Evolutionary conservation across 2,329 filamentous ascomycete species (phyloP), one percentile per base, ranked within the genome.

Genomic region (Aspergillus sp.): DNA sequence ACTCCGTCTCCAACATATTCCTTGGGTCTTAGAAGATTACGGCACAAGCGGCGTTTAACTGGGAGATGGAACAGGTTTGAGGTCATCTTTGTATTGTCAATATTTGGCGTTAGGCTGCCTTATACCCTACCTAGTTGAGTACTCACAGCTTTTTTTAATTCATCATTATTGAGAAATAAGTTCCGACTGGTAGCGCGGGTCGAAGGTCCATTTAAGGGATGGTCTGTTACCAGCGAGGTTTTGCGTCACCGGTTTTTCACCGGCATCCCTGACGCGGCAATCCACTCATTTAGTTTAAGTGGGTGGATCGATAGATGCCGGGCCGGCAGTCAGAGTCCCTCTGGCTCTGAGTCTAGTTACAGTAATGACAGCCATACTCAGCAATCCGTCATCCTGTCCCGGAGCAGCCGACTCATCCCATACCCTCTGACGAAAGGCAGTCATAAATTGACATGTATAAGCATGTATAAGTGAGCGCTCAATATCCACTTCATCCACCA

Each of bases 401-500:
- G 26, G 26, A 4, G 9, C 26, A 30, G 24, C 24, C 3, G 24
- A 22, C 5, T 22, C 3, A 24, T 24, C 24, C 24, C 3, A 24
- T 24, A 24, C 24, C 24, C 24, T 24, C 24, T 24, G 24, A 24
- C 5, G 24, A 24, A 24, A 24, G 7, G 24, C 5, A 24, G 24
- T 24, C 24, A 24, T 24, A 1, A n/a, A n/a, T 2, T 2, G 24
- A 24, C 24, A 24, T 24, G 24, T 7, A 24, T 7, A 24, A 36
- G 34, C 15, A 5, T 8, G n/a, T 36, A 36, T 36, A 8, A n/a
- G 15, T 6, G n/a, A 36, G 4, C 12, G 4, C n/a, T 6, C 6
- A 36, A 6, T 30, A 30, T 7, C 13, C 2, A 9, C 13, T 36
- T 56, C 65, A 65, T 51, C 64, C 61, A 55, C 43, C 51, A 22